Conservation (phyloP, 192 early-diverging fungal genomes). For the Backusella tuberculispora region DNA sequence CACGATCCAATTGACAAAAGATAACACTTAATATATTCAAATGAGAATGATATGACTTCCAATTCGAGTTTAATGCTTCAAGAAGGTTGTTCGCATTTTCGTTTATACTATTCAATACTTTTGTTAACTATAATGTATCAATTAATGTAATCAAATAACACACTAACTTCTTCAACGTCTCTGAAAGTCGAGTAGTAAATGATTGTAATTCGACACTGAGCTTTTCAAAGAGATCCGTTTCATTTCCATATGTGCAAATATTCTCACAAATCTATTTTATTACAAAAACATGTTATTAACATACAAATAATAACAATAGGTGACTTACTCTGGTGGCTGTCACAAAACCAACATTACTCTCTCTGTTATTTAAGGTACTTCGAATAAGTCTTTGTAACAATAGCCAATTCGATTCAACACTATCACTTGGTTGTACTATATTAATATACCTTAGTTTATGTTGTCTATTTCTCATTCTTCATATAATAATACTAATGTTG, state of each 20-base stretch:
- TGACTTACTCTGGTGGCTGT: not conserved
- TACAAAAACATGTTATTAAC: not conserved
- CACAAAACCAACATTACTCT: not conserved
- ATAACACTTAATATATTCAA: constrained; percentile 13
- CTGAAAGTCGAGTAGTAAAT: not conserved
- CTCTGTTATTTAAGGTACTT: not conserved
- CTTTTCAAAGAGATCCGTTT: not conserved
- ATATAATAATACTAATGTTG: not conserved
- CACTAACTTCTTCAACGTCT: not conserved
- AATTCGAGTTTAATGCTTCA: constrained; percentile 6
- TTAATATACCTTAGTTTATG: not conserved
- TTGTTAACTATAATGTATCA: not conserved
- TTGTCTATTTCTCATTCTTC: not conserved
- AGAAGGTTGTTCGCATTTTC: not conserved
- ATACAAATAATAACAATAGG: not conserved
- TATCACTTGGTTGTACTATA: not conserved
- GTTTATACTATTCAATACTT: not conserved
- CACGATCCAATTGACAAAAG: constrained; percentile 27
- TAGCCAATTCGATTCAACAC: not conserved
- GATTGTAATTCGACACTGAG: not conserved
- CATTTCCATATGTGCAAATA: not conserved
- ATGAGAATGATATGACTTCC: constrained; percentile 3
- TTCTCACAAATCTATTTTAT: not conserved
- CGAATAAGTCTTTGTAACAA: not conserved
- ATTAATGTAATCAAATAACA: not conserved